Base-by-base conservation (phyloP, 108 stramenopile species). In the Skeletonema costatum region DNA sequence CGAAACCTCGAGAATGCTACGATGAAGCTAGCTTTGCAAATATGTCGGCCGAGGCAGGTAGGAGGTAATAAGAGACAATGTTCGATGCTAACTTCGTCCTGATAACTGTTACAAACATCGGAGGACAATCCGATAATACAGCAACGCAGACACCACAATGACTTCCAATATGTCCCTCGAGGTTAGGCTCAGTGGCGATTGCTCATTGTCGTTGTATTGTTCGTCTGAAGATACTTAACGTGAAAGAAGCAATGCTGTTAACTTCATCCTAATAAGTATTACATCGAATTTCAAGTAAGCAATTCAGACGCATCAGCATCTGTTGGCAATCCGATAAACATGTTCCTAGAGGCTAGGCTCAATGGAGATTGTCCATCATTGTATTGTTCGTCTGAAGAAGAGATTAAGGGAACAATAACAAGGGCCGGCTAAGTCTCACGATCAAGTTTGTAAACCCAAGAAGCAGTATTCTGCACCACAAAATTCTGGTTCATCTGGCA, bases 401-500 rank as follows among this genome's bases (percentile, higher is more conserved):
- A 50, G 5, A 29, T 53, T 0, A 25, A 29, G 2, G 9, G 21
- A 25, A 2, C 25, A 56, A 29, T 56, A 17, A 25, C 25, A 53
- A 4, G 17, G 25, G 53, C 25, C 7, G 25, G 19, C 53, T 21
- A 21, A 56, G 25, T 25, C 10, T 56, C 53, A 25, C 3, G 21
- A 56, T 56, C 53, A 25, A 56, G 53, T 25, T n/a, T 7, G 53
- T 25, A 56, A 56, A 56, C 53, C 53, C 10, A 56, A 56, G 25
- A 56, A 56, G 25, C 53, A 56, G 8, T 25, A 56, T 56, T 56
- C 53, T 10, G 19, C 2, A 25, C 53, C 53, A 56, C 53, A 56
- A 25, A 56, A 56, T 29, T 56, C 53, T 8, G 53, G 53, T 56
- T 56, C 53, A 56, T 56, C 53, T 56, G 53, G 53, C 25, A 56